A percentile compares a stretch with the other conserved stretches of the same genome.
These are phyloP conservation scores for Aquilaria sinensis DNA, from an alignment of 345 rosid species.

Conservation along the genomic window DNA sequence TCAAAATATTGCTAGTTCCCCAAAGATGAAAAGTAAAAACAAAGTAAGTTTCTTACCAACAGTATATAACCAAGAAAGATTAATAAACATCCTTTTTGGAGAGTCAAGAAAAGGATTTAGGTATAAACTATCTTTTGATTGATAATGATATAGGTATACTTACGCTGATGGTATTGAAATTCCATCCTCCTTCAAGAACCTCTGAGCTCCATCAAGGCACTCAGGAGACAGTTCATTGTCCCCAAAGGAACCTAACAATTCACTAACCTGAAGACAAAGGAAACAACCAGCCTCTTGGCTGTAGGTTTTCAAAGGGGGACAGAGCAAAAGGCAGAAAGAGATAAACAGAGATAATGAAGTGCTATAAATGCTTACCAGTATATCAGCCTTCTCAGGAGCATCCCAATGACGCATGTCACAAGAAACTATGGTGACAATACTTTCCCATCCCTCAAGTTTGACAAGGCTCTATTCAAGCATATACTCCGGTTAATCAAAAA, in stretches of 20 bases:
- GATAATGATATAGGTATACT: conserved; percentile 23
- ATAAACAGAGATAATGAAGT: not conserved
- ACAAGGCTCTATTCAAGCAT: conserved; percentile 67
- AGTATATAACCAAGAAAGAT: not conserved
- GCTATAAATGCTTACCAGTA: conserved; percentile 45
- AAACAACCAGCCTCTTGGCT: not conserved
- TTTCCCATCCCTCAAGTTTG: conserved; percentile 92
- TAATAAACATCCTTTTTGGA: not conserved
- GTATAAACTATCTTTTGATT: not conserved
- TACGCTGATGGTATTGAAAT: conserved; percentile 97
- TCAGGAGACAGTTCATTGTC: conserved; percentile 99
- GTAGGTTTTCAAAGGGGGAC: too few relatives aligned
- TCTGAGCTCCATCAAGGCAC: conserved; percentile 99
- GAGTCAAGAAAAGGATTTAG: too few relatives aligned
- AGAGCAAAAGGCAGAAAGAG: conserved; percentile 9
- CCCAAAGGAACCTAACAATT: conserved; percentile 93
- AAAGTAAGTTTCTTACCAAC: conserved; percentile 5
- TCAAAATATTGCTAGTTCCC: too few relatives aligned
- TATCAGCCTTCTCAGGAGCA: conserved; percentile 96
- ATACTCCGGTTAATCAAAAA: conserved; percentile 6
- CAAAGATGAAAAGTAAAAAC: not conserved
- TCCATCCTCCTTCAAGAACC: conserved; percentile 87
- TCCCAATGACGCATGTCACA: conserved; percentile 96
- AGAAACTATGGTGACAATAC: conserved; percentile 71
- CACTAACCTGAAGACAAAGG: conserved; percentile 65